Evolutionary conservation across 495 filamentous ascomycete genomes (phyloP).

Genomic region (Aspergillus conjunctus): DNA sequence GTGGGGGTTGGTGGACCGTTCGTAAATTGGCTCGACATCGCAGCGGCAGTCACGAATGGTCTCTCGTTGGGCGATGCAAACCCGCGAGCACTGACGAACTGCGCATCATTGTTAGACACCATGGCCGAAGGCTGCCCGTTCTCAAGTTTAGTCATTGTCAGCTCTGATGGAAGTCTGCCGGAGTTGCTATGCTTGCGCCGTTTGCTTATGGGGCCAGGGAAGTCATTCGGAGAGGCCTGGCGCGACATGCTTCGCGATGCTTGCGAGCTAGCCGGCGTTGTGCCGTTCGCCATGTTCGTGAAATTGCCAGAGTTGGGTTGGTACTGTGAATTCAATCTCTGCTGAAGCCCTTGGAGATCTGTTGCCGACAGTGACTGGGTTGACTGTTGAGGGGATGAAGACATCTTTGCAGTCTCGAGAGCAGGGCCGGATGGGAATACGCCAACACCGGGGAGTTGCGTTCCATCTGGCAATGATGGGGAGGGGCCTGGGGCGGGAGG

Average conservation of each 20-base stretch:
- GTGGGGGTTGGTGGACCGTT: slow-evolving; percentile 67
- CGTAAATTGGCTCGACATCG: slow-evolving; percentile 52
- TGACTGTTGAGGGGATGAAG: slow-evolving; percentile 30
- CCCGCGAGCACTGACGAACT: slow-evolving; percentile 42
- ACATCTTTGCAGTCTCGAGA: slow-evolving; percentile 34
- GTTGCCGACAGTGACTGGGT: slow-evolving; percentile 46
- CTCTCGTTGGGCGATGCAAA: slow-evolving; percentile 50
- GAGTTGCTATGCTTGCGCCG: slow-evolving; percentile 73
- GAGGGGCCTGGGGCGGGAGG: slow-evolving; percentile 39
- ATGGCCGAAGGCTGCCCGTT: slow-evolving; percentile 44
- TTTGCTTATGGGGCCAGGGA: slow-evolving; percentile 62
- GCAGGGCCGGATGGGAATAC: slow-evolving; percentile 47
- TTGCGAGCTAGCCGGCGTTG: slow-evolving; percentile 47
- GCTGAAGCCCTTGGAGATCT: slow-evolving; percentile 57
- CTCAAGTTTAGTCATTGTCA: slow-evolving; percentile 81
- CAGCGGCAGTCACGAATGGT: slow-evolving; percentile 49
- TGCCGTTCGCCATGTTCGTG: slow-evolving; percentile 36
- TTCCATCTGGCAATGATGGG: slow-evolving; percentile 44
- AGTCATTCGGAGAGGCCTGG: slow-evolving; percentile 67
- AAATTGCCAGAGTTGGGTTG: slow-evolving; percentile 42
- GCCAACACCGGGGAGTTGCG: slow-evolving; percentile 46
- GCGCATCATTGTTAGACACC: slow-evolving; percentile 36
- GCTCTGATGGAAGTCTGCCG: slow-evolving; percentile 64
- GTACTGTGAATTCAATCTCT: slow-evolving; percentile 50
- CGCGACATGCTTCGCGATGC: slow-evolving; percentile 68